phyloP scores from a whole-genome alignment of 208 protist genomes.

The Leishmania tarentolae region DNA sequence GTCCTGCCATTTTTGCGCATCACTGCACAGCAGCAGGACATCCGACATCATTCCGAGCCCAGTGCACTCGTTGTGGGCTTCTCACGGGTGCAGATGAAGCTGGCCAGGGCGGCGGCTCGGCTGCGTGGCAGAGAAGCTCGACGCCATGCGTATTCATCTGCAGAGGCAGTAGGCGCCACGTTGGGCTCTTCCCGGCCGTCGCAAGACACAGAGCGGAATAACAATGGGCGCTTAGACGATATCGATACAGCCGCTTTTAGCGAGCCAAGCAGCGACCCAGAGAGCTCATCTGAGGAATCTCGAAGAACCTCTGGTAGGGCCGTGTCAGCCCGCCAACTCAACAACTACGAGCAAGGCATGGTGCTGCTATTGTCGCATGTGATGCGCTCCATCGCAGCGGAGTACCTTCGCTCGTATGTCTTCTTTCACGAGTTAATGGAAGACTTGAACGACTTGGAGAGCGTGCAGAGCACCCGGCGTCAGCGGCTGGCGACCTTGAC shows the following conservation, averaged over 20 bases:
- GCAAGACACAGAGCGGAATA: not conserved
- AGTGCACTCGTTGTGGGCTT: not conserved
- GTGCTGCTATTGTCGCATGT: constrained; percentile 72
- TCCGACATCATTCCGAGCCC: not conserved
- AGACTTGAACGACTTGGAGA: constrained; percentile 76
- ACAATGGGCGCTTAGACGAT: not conserved
- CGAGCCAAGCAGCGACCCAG: constrained; percentile 10
- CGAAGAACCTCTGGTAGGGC: constrained; percentile 8
- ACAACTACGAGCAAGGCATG: constrained; percentile 77
- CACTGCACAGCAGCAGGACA: not conserved
- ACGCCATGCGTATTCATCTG: not conserved
- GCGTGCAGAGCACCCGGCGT: constrained; percentile 43
- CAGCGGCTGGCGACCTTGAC: constrained; percentile 60
- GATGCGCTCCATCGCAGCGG: constrained; percentile 55
- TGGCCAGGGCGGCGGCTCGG: not conserved
- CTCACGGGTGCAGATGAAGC: not conserved
- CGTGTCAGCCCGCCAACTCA: constrained; percentile 29
- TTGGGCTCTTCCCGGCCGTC: not conserved
- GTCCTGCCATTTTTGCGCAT: constrained; percentile 16
- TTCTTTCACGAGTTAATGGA: constrained; percentile 64
- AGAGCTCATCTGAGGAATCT: constrained; percentile 7
- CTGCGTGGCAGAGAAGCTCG: not conserved
- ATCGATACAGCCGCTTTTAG: constrained; percentile 6
- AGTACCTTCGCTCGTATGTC: constrained; percentile 52
- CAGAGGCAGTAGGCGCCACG: not conserved